Base-by-base conservation (phyloP, 768 basidiomycete genomes). In the Termitomyces sp. region DNA sequence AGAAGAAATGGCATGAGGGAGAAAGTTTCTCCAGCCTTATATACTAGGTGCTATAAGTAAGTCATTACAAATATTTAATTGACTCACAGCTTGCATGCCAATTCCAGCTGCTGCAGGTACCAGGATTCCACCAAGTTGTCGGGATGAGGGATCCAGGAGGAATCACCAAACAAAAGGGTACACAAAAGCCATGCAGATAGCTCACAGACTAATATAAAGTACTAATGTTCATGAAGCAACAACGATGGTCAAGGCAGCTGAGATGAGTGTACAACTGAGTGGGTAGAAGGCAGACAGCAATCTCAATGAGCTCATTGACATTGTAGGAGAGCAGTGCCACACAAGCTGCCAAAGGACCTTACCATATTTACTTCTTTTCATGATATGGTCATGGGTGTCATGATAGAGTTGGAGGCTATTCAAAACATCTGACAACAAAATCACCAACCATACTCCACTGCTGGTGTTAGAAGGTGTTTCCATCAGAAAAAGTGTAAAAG, bases 41-140 rank as follows among this genome's bases (percentile, higher is more conserved):
- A 76, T 3, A 74, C 74, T 76, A 26, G 11, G 7, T 16, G 6
- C 26, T 55, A 3, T 26, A 8, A 36, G 33, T 11, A 26, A 33
- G 10, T n/a, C 6, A 30, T 24, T 3, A 16, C 41, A n/a, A n/a
- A n/a, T n/a, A n/a, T n/a, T 26, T 14, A 6, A 44, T 41, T 3
- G 20, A 62, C 73, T 52, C 50, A 75, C 77, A 56, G 3, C 59
- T 63, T 26, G 61, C 54, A 6, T 76, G 68, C 65, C 72, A 67
- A 9, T 28, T 54, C 77, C 77, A 80, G 10, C 64, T 52, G 40
- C 66, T 69, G 26, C 52, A 54, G 13, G 67, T 40, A 2, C 74
- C 74, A 7, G 72, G 71, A 58, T 77, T 79, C 75, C 74, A 79
- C 74, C 74, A 76, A 1, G 66, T 65, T 8, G 70, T 72, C 3